Evolutionary conservation across 2,329 filamentous ascomycete genomes (phyloP).

Genomic region (Fusarium pseudoanthophilum): DNA sequence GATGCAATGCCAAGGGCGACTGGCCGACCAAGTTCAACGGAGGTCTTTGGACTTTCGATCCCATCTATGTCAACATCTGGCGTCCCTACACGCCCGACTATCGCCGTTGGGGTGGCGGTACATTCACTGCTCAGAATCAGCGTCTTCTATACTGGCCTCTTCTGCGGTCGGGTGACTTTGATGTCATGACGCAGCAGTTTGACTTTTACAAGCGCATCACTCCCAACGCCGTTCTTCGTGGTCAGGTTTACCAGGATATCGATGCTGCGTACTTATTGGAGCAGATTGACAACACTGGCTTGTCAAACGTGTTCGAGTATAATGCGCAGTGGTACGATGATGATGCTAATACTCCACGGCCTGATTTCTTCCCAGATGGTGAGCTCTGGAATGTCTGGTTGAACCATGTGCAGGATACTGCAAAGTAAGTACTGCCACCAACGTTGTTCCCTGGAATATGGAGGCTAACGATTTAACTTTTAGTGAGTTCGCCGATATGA

Average conservation of each 20-base stretch:
- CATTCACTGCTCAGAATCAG: constrained; percentile 11
- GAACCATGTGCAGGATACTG: constrained; percentile 12
- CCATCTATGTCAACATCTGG: neutral
- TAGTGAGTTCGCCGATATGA: constrained; percentile 14
- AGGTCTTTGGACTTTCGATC: constrained; percentile 15
- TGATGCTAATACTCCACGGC: neutral
- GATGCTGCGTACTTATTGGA: constrained; percentile 7
- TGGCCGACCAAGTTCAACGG: constrained; percentile 18
- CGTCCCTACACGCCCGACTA: constrained; percentile 10
- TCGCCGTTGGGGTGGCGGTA: neutral
- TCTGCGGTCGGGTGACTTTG: neutral
- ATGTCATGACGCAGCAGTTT: constrained; percentile 10
- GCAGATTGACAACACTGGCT: neutral
- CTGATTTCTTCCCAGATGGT: neutral
- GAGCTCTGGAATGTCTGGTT: constrained; percentile 16
- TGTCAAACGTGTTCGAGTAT: constrained; percentile 11
- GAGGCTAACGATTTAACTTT: too few species aligned
- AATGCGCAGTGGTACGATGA: constrained; percentile 15
- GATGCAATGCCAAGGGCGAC: neutral
- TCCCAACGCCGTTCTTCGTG: neutral
- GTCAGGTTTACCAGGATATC: neutral
- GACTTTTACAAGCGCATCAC: constrained; percentile 14
- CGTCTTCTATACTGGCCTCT: constrained; percentile 7
- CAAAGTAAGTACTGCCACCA: neutral
- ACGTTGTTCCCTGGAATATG: too few species aligned